Base-by-base conservation (phyloP, 2,329 filamentous ascomycete genomes). In the Verticillium nubilum region DNA sequence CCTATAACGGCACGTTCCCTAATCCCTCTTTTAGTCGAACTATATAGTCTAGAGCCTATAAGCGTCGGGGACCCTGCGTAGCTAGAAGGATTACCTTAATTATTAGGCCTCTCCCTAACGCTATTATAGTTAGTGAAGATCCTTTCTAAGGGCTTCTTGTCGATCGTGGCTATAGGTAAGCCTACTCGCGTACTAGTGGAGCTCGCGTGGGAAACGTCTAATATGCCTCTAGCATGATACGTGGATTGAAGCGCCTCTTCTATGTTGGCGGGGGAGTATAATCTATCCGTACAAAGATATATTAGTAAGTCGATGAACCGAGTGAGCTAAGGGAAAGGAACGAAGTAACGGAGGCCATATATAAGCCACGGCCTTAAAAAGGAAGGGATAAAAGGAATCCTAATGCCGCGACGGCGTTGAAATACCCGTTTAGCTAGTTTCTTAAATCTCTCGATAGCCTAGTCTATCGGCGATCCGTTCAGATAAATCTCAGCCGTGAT, bases 71-170 rank as follows among this genome's bases (percentile, higher is more conserved):
- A 15, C 3, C 52, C 33, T 25, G 4, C 10, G 13, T 6, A 35
- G 19, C 27, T 15, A 10, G 35, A 25, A 31, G 54, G 25, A 5
- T 15, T 56, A 58, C 37, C 35, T 27, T 17, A 15, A 52, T 59
- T 27, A 7, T 26, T 9, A 12, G 17, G 10, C 26, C 15, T 9
- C 23, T 56, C 5, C 15, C 57, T 42, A 5, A 54, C 26, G 37
- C 47, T 4, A 15, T 61, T 61, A 23, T 61, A 61, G 27, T 31
- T 61, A 7, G 47, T 61, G 23, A 61, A 61, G 29, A 61, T 58
- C 17, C 52, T 53, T 15, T 53, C 52, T 9, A 59, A 4, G 31
- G 28, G 7, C 31, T 60, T 56, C 7, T 60, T 27, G 29, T 56
- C 15, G 4, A 60, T 23, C 12, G 54, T 61, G 23, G 47, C 26